Percentiles rank a stretch among this genome's conserved stretches.
Evolutionary conservation across 2,329 filamentous ascomycete genomes (phyloP).

Genomic region (Bipolaris oryzae): DNA sequence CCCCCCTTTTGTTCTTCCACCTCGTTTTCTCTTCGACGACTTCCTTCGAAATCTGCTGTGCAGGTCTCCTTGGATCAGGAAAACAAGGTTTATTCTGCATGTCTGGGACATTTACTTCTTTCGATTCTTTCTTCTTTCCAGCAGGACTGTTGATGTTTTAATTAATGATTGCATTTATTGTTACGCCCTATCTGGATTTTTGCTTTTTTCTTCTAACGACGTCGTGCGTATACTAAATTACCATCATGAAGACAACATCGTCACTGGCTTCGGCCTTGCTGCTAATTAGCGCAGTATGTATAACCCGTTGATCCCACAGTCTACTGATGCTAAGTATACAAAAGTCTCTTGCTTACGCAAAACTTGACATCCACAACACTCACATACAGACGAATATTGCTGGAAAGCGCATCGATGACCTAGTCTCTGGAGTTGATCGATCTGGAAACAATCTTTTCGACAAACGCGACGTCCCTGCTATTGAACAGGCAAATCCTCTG

Average conservation of each 20-base stretch:
- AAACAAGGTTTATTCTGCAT: conserved; percentile 28
- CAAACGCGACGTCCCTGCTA: too few relatives aligned
- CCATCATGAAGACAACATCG: conserved; percentile 39
- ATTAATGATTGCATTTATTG: conserved; percentile 31
- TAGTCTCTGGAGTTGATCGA: conserved; percentile 32
- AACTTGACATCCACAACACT: conserved; percentile 32
- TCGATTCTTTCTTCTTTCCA: conserved; percentile 32
- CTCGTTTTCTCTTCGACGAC: not conserved
- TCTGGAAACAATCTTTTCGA: conserved; percentile 10
- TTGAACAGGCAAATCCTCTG: conserved; percentile 15
- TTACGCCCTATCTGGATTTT: not conserved
- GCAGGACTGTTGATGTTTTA: conserved; percentile 47
- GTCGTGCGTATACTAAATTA: not conserved
- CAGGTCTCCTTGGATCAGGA: conserved; percentile 38
- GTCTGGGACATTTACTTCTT: conserved; percentile 36
- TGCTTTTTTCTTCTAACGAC: not conserved
- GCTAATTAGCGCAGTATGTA: conserved; percentile 40
- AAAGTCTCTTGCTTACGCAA: conserved; percentile 38
- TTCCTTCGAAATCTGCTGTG: conserved; percentile 36
- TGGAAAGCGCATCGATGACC: conserved; percentile 34
- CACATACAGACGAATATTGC: conserved; percentile 29
- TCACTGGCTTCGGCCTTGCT: conserved; percentile 35
- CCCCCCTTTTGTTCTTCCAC: conserved; percentile 30
- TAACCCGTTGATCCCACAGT: not conserved
- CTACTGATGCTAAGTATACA: conserved; percentile 22